phyloP scores from a whole-genome alignment of 805 yeast species.

The Candida coleopterorum region DNA sequence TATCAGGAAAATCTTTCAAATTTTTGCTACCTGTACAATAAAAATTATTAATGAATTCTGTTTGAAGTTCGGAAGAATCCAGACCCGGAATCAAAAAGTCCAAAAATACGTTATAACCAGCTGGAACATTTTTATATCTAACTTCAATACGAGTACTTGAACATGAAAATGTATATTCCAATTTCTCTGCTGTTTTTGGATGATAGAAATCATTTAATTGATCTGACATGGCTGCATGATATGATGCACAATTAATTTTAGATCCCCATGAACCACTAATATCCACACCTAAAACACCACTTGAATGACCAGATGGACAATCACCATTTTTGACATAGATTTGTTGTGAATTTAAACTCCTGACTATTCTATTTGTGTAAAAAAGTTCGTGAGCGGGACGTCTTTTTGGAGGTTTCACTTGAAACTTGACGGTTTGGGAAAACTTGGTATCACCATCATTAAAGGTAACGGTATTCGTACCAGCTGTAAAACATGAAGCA shows the following conservation, averaged over 20 bases:
- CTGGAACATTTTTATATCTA: constrained; percentile 17
- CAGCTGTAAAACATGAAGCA: constrained; percentile 15
- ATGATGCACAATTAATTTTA: constrained; percentile 14
- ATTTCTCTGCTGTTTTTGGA: constrained; percentile 10
- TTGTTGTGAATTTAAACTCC: constrained; percentile 11
- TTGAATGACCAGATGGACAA: constrained; percentile 18
- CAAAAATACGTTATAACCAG: constrained; percentile 19
- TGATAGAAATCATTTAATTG: constrained; percentile 16
- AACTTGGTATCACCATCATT: constrained; percentile 13
- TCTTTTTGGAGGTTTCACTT: background rate
- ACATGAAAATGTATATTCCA: constrained; percentile 11
- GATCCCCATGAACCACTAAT: background rate
- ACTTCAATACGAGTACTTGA: constrained; percentile 2
- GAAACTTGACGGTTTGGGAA: constrained; percentile 10
- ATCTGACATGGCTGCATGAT: constrained; percentile 14
- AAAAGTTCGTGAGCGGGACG: background rate
- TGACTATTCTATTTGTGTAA: constrained; percentile 9
- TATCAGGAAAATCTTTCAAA: constrained; percentile 11
- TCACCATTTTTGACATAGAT: constrained; percentile 11
- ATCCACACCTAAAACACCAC: constrained; percentile 19
- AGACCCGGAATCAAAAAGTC: constrained; percentile 5
- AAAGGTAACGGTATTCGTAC: constrained; percentile 16
- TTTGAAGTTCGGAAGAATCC: background rate
- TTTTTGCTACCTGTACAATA: constrained; percentile 9
- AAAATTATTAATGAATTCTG: constrained; percentile 3